These are phyloP conservation scores for Irpex sp. DNA, from an alignment of 1,284 basidiomycete genomes.

Conservation along the genomic window DNA sequence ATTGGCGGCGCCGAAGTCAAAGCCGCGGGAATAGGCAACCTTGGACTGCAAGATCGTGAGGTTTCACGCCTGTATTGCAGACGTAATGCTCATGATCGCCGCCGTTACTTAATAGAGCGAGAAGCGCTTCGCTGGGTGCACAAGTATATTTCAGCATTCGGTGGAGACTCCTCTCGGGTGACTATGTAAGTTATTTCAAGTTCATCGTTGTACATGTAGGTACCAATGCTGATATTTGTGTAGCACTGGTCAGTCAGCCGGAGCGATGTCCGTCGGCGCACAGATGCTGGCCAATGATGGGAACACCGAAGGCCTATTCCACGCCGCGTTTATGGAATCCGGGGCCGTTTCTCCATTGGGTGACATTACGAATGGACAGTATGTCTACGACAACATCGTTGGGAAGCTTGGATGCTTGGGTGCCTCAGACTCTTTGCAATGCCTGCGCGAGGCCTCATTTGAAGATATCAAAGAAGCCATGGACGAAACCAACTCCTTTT, in stretches of 20 bases:
- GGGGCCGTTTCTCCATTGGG: constrained; percentile 30
- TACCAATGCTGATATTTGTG: not conserved
- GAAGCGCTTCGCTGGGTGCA: constrained; percentile 37
- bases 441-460: constrained; percentile 33
- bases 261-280: constrained; percentile 32
- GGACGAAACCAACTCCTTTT: constrained; percentile 9
- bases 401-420: constrained; percentile 26
- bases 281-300: constrained; percentile 31
- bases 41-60: constrained; percentile 53
- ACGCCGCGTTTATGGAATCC: constrained; percentile 33
- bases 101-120: constrained; percentile 17
- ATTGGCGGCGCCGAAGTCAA: constrained; percentile 45
- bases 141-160: constrained; percentile 59
- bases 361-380: constrained; percentile 28
- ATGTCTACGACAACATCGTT: constrained; percentile 32
- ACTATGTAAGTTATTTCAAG: constrained; percentile 40
- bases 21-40: constrained; percentile 47
- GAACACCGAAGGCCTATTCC: constrained; percentile 30
- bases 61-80: constrained; percentile 2
- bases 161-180: constrained; percentile 57
- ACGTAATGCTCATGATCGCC: not conserved
- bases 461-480: not conserved
- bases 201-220: not conserved
- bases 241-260: constrained; percentile 42
- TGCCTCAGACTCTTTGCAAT: constrained; percentile 32